Percentiles rank a stretch among this genome's conserved stretches.
Evolutionary conservation across 805 yeast genomes (phyloP).

Genomic region (Lachancea sp.): DNA sequence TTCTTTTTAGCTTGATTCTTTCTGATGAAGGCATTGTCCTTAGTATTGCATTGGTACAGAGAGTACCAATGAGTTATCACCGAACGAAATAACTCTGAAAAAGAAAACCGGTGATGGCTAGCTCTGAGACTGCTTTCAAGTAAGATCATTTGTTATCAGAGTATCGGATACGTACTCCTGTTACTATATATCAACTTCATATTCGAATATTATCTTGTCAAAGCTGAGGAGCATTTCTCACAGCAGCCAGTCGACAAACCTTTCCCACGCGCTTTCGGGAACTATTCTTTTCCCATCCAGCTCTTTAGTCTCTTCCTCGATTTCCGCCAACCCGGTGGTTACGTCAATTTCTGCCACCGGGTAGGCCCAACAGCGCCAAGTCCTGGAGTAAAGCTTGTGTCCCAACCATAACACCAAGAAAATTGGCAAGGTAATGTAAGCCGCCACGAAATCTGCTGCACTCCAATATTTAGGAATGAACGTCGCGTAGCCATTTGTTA

Average conservation of each 20-base stretch:
- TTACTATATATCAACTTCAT: too few species aligned
- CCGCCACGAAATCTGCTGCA: conserved; percentile 57
- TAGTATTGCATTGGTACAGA: too few species aligned
- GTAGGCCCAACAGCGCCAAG: conserved; percentile 38
- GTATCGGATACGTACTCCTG: neutral
- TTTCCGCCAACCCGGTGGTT: conserved; percentile 51
- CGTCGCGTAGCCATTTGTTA: conserved; percentile 70
- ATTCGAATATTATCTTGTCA: neutral
- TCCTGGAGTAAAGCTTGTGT: conserved; percentile 45
- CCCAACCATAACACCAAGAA: conserved; percentile 47
- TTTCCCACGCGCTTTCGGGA: conserved; percentile 19
- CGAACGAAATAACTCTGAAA: too few species aligned
- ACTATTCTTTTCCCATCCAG: conserved; percentile 20
- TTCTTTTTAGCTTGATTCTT: too few species aligned
- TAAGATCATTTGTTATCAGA: too few species aligned
- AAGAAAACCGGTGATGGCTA: too few species aligned
- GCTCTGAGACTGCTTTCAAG: too few species aligned
- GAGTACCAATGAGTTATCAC: too few species aligned
- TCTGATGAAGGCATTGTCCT: too few species aligned
- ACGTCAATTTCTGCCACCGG: conserved; percentile 58
- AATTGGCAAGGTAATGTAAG: conserved; percentile 52
- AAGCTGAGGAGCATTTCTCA: too few species aligned
- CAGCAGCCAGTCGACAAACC: conserved; percentile 20
- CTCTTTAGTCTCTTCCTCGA: conserved; percentile 46
- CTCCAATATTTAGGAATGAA: conserved; percentile 47